Evolutionary conservation across 495 filamentous ascomycete genomes (phyloP).

Genomic region (Lasiosphaeris hirsuta): DNA sequence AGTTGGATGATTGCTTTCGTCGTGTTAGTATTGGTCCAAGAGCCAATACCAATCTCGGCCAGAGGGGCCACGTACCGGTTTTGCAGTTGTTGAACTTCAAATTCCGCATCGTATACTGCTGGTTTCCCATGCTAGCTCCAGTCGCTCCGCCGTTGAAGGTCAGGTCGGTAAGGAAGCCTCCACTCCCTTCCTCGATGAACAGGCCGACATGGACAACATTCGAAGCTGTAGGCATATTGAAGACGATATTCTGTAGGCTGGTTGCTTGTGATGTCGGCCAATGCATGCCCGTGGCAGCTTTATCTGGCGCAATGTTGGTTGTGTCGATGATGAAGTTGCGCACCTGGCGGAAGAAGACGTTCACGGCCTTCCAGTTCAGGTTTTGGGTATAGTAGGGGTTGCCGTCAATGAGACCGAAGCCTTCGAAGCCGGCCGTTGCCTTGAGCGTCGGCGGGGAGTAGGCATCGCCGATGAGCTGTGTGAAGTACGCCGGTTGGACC

Average conservation of each 20-base stretch:
- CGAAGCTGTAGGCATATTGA: constrained; percentile 60
- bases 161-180: constrained; percentile 63
- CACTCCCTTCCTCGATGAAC: constrained; percentile 68
- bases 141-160: constrained; percentile 70
- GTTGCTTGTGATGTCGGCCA: constrained; percentile 78
- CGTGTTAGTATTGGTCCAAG: constrained; percentile 33
- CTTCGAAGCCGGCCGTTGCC: constrained; percentile 60
- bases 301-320: constrained; percentile 56
- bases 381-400: constrained; percentile 58
- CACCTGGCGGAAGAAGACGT: constrained; percentile 75
- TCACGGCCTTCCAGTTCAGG: constrained; percentile 57
- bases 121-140: constrained; percentile 66
- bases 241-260: constrained; percentile 73
- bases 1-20: constrained; percentile 51
- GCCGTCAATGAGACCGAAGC: constrained; percentile 66
- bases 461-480: constrained; percentile 54
- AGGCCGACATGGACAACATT: constrained; percentile 67
- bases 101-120: constrained; percentile 80
- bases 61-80: constrained; percentile 48
- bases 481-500: constrained; percentile 63
- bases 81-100: constrained; percentile 61
- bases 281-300: constrained; percentile 61
- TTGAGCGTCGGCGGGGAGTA: constrained; percentile 49
- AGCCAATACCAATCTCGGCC: no score
- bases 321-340: constrained; percentile 75